Evolutionary conservation across 2,329 filamentous ascomycete genomes (phyloP).

Genomic region (Colletotrichum euphorbiae): DNA sequence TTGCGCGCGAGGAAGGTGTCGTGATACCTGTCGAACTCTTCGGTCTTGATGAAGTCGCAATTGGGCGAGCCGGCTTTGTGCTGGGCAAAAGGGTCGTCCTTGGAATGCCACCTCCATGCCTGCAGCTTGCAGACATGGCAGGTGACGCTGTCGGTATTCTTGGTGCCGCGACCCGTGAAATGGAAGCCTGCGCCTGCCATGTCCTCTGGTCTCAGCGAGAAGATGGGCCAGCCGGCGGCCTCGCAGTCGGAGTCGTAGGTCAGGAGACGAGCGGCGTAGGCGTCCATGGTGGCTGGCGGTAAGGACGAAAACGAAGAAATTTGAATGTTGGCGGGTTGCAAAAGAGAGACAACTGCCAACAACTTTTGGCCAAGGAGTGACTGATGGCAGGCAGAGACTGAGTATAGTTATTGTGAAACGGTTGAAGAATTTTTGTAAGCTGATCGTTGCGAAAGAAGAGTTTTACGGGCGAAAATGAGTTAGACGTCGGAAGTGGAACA

Average conservation of each 20-base stretch:
- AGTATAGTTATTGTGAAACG: too few relatives aligned
- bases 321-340: too few relatives aligned
- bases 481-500: too few relatives aligned
- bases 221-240: conserved; percentile 15
- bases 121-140: conserved; percentile 22
- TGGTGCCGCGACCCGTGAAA: neutral
- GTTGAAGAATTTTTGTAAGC: too few relatives aligned
- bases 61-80: neutral
- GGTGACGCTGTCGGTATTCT: neutral
- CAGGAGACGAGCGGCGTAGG: conserved; percentile 13
- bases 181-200: conserved; percentile 27
- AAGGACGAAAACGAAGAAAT: too few relatives aligned
- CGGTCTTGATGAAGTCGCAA: neutral
- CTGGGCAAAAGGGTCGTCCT: conserved; percentile 23
- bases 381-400: too few relatives aligned
- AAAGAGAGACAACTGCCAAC: too few relatives aligned
- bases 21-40: neutral
- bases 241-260: conserved; percentile 10
- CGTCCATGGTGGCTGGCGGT: conserved; percentile 11
- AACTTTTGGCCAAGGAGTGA: too few relatives aligned
- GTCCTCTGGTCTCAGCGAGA: neutral
- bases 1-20: neutral
- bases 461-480: neutral
- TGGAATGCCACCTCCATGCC: conserved; percentile 21
- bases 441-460: too few relatives aligned